A percentile compares a stretch with the other conserved stretches of the same genome.
Conservation (phyloP, 2,329 filamentous ascomycete genomes). For the Neodidymelliopsis sp. region DNA sequence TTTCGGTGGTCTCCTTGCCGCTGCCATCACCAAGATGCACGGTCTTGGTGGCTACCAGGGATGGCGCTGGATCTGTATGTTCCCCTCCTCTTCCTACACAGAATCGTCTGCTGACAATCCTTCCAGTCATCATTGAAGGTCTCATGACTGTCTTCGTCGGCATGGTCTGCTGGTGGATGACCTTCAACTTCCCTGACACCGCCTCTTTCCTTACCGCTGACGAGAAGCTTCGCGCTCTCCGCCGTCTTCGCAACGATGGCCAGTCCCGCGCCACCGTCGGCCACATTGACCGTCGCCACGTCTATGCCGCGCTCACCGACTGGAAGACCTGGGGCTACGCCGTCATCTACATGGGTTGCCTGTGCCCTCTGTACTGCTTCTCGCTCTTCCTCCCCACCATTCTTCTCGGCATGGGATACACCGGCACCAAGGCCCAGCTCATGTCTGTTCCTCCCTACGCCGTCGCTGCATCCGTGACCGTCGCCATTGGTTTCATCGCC, state of each 20-base stretch:
- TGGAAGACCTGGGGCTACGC: slow-evolving; percentile 62
- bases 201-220: slow-evolving; percentile 63
- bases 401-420: slow-evolving; percentile 59
- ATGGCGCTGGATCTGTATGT: slow-evolving; percentile 50
- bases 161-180: slow-evolving; percentile 60
- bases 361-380: slow-evolving; percentile 51
- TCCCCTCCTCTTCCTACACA: neutral
- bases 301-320: slow-evolving; percentile 55
- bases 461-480: slow-evolving; percentile 72
- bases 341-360: slow-evolving; percentile 70
- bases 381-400: slow-evolving; percentile 57
- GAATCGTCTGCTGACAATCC: slow-evolving; percentile 19
- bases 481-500: slow-evolving; percentile 75
- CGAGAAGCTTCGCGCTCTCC: slow-evolving; percentile 64
- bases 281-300: slow-evolving; percentile 44
- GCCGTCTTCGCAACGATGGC: slow-evolving; percentile 72
- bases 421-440: slow-evolving; percentile 70
- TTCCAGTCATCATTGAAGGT: slow-evolving; percentile 48
- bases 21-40: slow-evolving; percentile 67
- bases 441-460: slow-evolving; percentile 80
- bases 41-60: slow-evolving; percentile 56
- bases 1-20: slow-evolving; percentile 67
- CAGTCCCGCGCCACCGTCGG: slow-evolving; percentile 69
- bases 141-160: slow-evolving; percentile 48
- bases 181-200: slow-evolving; percentile 69